Evolutionary conservation across 73 alveolate species (phyloP).

Genomic region (Stentor coeruleus): DNA sequence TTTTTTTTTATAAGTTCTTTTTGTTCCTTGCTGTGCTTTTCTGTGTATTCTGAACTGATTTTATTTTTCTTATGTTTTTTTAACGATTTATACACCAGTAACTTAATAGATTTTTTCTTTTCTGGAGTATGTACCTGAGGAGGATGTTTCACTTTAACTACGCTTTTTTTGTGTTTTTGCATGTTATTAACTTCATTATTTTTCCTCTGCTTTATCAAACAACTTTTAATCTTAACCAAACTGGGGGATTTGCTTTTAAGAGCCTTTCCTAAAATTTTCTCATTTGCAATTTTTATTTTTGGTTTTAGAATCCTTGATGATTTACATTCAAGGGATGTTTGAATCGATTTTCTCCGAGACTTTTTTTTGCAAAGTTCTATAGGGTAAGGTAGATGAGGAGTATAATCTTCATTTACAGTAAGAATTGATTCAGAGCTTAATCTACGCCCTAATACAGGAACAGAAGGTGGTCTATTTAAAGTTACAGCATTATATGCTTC

Average conservation of each 20-base stretch:
- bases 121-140: not conserved
- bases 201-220: not conserved
- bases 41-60: not conserved
- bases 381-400: not conserved
- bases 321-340: not conserved
- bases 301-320: not conserved
- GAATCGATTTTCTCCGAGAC: not conserved
- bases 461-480: slow-evolving; percentile 3
- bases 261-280: not conserved
- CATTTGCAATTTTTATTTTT: not conserved
- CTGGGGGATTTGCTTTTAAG: not conserved
- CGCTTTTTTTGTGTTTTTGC: too few relatives aligned
- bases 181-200: not conserved
- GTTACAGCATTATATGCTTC: too few relatives aligned
- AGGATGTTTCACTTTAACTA: too few relatives aligned
- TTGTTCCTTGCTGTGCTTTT: not conserved
- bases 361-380: not conserved
- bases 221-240: not conserved
- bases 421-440: slow-evolving; percentile 6
- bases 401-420: not conserved
- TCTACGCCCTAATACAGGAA: slow-evolving; percentile 11
- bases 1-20: too few relatives aligned
- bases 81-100: not conserved
- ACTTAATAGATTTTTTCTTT: not conserved
- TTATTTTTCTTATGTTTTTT: not conserved